Base-by-base conservation (phyloP, 139 green algal species). In the Haematococcus lacustris region DNA sequence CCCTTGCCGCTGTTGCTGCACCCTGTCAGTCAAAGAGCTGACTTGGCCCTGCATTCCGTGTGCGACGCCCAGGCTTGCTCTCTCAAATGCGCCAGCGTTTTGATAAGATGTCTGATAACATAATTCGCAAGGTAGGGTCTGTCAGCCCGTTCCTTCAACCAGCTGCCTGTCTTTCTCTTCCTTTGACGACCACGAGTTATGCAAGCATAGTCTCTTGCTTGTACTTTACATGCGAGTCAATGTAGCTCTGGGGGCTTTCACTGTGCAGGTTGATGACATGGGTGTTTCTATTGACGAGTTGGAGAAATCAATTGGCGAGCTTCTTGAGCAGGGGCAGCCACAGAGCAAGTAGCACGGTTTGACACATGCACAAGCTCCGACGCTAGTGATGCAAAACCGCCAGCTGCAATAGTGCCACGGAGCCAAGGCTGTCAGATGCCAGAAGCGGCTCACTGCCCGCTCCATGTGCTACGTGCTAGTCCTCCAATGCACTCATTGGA, bases 201-300 rank as follows among this genome's bases (percentile, higher is more conserved):
- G 17, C 60, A 41, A 39, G 3, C 60, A 38, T 41, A 28, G 17
- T 32, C 4, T 21, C n/a, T n/a, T 32, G 23, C 60, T 40, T 39
- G 4, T 39, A 28, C 17, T 39, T 17, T 37, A 26, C 51, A 26
- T 69, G 37, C 63, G 21, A 3, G 35, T 5, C 35, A n/a, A 4
- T 35, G 35, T 6, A 69, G 53, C 53, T n/a, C n/a, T n/a, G n/a
- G 63, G 51, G 7, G 30, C 13, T 38, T 76, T 71, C 39, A 39
- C 38, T 28, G 25, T 40, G n/a, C 60, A 71, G 66, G 66, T 71
- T 25, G 84, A 89, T 43, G 84, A 88, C 30, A 89, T 91, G 84
- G 81, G 86, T 5, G 30, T 60, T 0, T 75, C 82, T 3, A 85
- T 91, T 35, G 86, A 91, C 34, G 83, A 83, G 3, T 75, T 91